phyloP scores from a whole-genome alignment of 2,329 filamentous ascomycete species.

The Aspergillus latus region DNA sequence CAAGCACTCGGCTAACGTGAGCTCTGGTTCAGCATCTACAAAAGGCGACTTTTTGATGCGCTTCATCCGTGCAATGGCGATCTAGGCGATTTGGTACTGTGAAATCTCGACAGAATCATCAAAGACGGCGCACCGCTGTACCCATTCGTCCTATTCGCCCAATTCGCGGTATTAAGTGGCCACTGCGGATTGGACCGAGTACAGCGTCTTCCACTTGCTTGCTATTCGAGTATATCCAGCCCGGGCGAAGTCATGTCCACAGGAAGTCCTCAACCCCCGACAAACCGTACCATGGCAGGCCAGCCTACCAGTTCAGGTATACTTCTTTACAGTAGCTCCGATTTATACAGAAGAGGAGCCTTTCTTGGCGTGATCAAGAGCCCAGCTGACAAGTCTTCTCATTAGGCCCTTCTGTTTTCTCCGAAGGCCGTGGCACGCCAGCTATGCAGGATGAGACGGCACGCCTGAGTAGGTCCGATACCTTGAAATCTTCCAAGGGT shows the following conservation, averaged over 20 bases:
- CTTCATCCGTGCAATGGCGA: background rate
- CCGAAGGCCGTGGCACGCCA: constrained; percentile 11
- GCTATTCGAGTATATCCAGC: background rate
- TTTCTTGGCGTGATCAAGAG: background rate
- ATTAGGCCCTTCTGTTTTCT: constrained; percentile 9
- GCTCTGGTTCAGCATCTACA: background rate
- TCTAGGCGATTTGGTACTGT: constrained; percentile 1
- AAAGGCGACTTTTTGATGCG: background rate
- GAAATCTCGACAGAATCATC: background rate
- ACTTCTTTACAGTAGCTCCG: background rate
- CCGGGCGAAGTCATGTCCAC: constrained; percentile 18
- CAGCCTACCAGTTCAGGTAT: constrained; percentile 21
- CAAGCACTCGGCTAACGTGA: background rate
- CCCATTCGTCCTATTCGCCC: no score
- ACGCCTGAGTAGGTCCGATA: constrained; percentile 33
- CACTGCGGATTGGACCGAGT: background rate
- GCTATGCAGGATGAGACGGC: constrained; percentile 23
- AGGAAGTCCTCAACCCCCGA: constrained; percentile 12
- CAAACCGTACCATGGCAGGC: constrained; percentile 14
- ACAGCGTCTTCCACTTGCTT: background rate
- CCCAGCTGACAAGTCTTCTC: constrained; percentile 15
- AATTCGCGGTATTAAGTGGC: no score
- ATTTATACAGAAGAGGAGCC: no score
- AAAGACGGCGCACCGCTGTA: background rate
- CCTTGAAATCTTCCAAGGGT: constrained; percentile 28